A percentile compares a stretch with the other conserved stretches of the same genome.
These are phyloP conservation scores for Fusarium graminum DNA, from an alignment of 2,329 filamentous ascomycete genomes.

Conservation along the genomic window DNA sequence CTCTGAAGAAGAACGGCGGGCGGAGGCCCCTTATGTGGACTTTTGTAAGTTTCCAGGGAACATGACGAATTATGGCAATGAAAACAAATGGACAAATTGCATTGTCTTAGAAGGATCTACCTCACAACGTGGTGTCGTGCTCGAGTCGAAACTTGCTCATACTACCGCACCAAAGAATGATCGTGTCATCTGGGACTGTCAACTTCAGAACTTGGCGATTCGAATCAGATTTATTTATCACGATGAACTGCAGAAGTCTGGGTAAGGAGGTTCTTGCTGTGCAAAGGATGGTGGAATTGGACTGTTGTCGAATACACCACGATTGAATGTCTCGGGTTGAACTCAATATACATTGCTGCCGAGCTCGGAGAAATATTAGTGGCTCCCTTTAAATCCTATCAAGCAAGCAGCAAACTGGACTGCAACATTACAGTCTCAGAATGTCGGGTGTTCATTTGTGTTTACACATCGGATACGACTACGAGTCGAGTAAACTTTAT, in stretches of 20 bases:
- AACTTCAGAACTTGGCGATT: neutral
- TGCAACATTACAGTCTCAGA: neutral
- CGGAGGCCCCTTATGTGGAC: slow-evolving; percentile 14
- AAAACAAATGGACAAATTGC: neutral
- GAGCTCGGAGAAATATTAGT: neutral
- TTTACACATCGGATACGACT: neutral
- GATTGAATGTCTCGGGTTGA: neutral
- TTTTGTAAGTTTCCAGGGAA: neutral
- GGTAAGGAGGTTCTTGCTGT: neutral
- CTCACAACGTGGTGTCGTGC: slow-evolving; percentile 9
- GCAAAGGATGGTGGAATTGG: neutral
- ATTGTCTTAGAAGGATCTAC: slow-evolving; percentile 6
- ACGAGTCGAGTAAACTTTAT: no score
- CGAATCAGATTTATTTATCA: neutral
- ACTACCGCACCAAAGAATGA: slow-evolving; percentile 44
- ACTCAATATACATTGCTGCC: slow-evolving; percentile 1
- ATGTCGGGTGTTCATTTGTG: neutral
- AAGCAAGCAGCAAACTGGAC: no score
- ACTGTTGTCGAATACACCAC: slow-evolving; percentile 22
- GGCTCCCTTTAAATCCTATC: neutral
- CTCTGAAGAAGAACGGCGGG: neutral
- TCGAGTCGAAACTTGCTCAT: slow-evolving; percentile 52
- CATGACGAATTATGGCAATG: neutral
- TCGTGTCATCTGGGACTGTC: neutral
- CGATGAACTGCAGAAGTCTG: neutral